Evolutionary conservation across 371 early-diverging fungal species (phyloP), one percentile per base, ranked within the genome.

Genomic region (Rhizopus microsporus): DNA sequence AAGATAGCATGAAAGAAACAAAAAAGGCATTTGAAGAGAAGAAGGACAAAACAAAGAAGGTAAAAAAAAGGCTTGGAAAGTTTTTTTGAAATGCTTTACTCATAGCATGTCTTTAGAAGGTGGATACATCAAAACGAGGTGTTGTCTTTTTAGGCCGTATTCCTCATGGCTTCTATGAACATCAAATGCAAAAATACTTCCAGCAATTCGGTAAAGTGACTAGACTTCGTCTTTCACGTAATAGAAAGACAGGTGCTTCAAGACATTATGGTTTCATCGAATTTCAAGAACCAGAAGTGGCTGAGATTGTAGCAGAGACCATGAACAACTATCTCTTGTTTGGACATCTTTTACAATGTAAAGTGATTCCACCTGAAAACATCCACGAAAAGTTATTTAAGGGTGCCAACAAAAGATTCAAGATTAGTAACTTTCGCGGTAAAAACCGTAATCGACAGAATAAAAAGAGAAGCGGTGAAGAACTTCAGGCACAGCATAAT

Each of bases 81-180:
- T 9, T 10, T n/a, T n/a, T 46, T 5, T 46, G 29, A 35, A 13
- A 34, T 23, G 10, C 6, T 7, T 8, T 8, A 15, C 29, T 30
- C 7, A 10, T 10, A 15, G 32, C 17, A 1, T 54, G 31, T 31
- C 16, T 33, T 43, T 13, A 12, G 42, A 12, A 31, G 29, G 17
- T 42, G 29, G 60, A 71, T 17, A 67, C 74, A 29, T 15, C 17
- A 7, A 31, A 34, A 10, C 30, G 55, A 55, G 94, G 95, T 56
- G 91, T 92, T 13, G 71, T 96, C 12, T 96, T 92, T 66, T 69
- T 97, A 44, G 93, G 94, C 37, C 88, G 92, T 53, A 89, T 97
- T 53, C 98, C 98, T 5, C 93, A 94, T 59, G 95, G 95, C n/a
- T 96, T 97, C 72, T 92, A 95, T 73, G 98, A 97, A 70, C 72